A percentile compares a stretch with the other conserved stretches of the same genome.
Conservation (phyloP, 257 asterid species). For the Sherardia arvensis region DNA sequence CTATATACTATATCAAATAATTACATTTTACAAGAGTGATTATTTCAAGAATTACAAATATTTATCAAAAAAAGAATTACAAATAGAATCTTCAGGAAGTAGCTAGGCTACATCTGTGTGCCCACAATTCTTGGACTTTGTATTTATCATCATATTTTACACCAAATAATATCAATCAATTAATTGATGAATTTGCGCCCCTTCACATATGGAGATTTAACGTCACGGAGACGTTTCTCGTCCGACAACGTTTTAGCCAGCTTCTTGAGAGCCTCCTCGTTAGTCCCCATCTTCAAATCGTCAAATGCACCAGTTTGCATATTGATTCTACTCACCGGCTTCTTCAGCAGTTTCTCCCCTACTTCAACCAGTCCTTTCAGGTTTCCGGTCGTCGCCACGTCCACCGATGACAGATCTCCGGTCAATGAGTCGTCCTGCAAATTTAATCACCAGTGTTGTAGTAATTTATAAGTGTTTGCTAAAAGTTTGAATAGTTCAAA, state of each 20-base stretch:
- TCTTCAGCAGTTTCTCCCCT: slow-evolving; percentile 27
- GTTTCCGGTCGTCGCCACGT: slow-evolving; percentile 32
- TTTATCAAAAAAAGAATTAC: too few species aligned
- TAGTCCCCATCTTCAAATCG: slow-evolving; percentile 23
- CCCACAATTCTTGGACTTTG: too few species aligned
- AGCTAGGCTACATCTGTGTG: too few species aligned
- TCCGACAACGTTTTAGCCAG: slow-evolving; percentile 4
- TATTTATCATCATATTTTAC: neutral
- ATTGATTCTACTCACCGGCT: slow-evolving; percentile 36
- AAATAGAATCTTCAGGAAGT: too few species aligned
- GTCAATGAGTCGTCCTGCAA: slow-evolving; percentile 29
- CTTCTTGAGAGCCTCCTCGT: slow-evolving; percentile 26
- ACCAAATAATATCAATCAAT: too few species aligned
- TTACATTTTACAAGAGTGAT: too few species aligned
- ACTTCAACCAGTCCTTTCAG: slow-evolving; percentile 22
- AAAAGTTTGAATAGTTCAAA: too few species aligned
- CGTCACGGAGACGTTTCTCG: slow-evolving; percentile 9
- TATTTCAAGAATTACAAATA: too few species aligned
- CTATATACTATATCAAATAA: too few species aligned
- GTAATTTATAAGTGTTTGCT: too few species aligned
- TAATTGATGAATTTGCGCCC: too few species aligned
- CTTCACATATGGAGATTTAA: neutral
- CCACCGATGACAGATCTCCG: slow-evolving; percentile 30
- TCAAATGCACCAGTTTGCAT: slow-evolving; percentile 22
- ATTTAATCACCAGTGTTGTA: too few species aligned